Evolutionary conservation across 768 basidiomycete species (phyloP).

Genomic region (Leucocoprinus sp.): DNA sequence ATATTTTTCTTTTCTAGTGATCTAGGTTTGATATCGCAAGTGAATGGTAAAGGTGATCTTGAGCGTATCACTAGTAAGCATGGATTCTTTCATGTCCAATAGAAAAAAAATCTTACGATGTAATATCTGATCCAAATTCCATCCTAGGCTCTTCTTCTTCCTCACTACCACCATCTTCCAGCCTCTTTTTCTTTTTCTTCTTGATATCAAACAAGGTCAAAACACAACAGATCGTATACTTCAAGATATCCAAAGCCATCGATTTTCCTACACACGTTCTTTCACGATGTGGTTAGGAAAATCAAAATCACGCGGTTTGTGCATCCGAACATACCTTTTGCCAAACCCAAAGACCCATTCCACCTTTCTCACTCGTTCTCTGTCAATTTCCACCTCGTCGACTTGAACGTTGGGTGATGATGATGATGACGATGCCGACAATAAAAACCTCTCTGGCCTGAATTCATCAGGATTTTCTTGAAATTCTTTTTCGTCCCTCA

Average conservation of each 20-base stretch:
- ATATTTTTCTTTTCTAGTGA: neutral
- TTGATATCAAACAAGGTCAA: neutral
- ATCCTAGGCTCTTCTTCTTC: neutral
- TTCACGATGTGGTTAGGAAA: neutral
- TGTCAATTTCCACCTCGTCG: conserved; percentile 3
- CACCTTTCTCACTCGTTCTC: neutral
- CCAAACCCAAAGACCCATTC: neutral
- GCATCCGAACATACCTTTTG: neutral
- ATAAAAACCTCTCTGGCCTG: conserved; percentile 14
- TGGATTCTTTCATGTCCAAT: neutral
- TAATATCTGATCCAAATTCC: neutral
- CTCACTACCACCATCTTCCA: neutral
- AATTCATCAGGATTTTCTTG: conserved; percentile 12
- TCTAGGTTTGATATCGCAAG: neutral
- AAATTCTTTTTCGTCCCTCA: conserved; percentile 14
- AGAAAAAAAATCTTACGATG: neutral
- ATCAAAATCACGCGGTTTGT: neutral
- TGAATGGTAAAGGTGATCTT: neutral
- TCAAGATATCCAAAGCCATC: neutral
- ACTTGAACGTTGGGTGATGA: too few relatives aligned
- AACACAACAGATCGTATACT: neutral
- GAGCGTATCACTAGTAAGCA: neutral
- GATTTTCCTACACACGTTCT: neutral
- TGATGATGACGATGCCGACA: too few relatives aligned
- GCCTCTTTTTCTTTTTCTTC: neutral